Percentiles rank a stretch among this genome's conserved stretches.
Conservation (phyloP, 2,329 filamentous ascomycete species). For the Spiromastix sp. region DNA sequence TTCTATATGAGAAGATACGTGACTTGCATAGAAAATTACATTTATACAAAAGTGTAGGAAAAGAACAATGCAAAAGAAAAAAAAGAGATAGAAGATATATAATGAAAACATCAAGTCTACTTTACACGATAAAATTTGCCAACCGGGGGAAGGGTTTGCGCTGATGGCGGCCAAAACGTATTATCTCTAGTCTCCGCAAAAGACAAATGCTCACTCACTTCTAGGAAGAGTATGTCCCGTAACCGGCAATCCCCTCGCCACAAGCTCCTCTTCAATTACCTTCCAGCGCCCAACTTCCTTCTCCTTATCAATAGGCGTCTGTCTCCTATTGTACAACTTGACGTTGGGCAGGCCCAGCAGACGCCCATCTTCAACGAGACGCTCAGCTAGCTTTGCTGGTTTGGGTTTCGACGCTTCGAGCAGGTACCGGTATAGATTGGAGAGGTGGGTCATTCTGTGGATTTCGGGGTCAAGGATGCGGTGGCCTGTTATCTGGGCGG, state of each 20-base stretch:
- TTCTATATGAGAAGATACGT: too few relatives aligned
- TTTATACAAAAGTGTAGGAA: too few relatives aligned
- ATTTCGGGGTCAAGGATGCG: constrained; percentile 63
- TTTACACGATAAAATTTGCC: too few relatives aligned
- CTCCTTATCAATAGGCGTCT: constrained; percentile 64
- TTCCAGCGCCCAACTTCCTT: constrained; percentile 66
- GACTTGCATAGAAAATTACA: too few relatives aligned
- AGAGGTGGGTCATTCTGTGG: constrained; percentile 43
- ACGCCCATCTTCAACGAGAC: constrained; percentile 38
- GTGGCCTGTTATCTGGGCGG: constrained; percentile 71
- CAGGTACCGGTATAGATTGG: constrained; percentile 45
- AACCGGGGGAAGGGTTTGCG: too few relatives aligned
- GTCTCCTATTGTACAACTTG: constrained; percentile 50
- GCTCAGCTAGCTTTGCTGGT: constrained; percentile 50
- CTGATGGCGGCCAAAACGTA: too few relatives aligned
- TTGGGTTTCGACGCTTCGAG: constrained; percentile 23
- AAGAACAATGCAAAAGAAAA: too few relatives aligned
- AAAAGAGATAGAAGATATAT: too few relatives aligned
- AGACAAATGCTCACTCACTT: too few relatives aligned
- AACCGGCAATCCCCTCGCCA: constrained; percentile 50
- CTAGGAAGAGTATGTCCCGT: constrained; percentile 11
- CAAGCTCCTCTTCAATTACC: constrained; percentile 62
- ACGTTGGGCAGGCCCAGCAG: constrained; percentile 58
- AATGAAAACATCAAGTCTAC: too few relatives aligned
- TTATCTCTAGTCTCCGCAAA: too few relatives aligned